A percentile compares a stretch with the other conserved stretches of the same genome.
Evolutionary conservation across 768 basidiomycete genomes (phyloP).

Genomic region (Amyloporia xantha): DNA sequence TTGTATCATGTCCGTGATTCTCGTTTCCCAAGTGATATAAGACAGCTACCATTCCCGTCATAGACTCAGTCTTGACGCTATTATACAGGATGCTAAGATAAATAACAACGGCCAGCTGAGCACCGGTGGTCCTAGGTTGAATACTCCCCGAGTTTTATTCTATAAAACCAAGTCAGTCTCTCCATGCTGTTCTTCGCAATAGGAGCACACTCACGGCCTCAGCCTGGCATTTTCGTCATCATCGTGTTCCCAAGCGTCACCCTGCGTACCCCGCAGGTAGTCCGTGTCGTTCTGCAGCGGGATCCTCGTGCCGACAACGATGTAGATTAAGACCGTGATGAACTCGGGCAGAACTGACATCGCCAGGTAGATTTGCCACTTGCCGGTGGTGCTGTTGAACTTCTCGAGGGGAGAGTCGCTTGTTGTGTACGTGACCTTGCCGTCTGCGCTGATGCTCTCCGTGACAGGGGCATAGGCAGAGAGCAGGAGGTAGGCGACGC

Average conservation of each 20-base stretch:
- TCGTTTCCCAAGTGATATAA: too few species aligned
- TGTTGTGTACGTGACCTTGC: conserved; percentile 22
- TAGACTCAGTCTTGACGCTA: too few species aligned
- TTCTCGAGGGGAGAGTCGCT: conserved; percentile 33
- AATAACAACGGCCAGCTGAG: too few species aligned
- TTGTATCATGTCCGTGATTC: too few species aligned
- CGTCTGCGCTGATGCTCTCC: conserved; percentile 1
- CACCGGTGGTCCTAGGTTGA: too few species aligned
- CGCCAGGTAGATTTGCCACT: conserved; percentile 51
- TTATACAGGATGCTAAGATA: too few species aligned
- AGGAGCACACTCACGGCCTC: background rate
- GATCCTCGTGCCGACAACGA: conserved; percentile 22
- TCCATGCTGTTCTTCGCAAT: too few species aligned
- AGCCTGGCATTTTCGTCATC: conserved; percentile 1
- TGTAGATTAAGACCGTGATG: conserved; percentile 39
- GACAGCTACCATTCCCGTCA: too few species aligned
- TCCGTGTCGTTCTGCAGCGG: conserved; percentile 26
- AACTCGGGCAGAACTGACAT: conserved; percentile 60
- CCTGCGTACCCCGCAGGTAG: background rate
- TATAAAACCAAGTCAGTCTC: too few species aligned
- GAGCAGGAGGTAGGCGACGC: conserved; percentile 52
- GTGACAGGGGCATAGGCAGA: conserved; percentile 47
- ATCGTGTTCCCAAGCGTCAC: background rate
- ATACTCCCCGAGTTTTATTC: too few species aligned
- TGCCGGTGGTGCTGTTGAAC: conserved; percentile 51